phyloP scores from a whole-genome alignment of 148 eudicot genomes.

The Nyssa sinensis region DNA sequence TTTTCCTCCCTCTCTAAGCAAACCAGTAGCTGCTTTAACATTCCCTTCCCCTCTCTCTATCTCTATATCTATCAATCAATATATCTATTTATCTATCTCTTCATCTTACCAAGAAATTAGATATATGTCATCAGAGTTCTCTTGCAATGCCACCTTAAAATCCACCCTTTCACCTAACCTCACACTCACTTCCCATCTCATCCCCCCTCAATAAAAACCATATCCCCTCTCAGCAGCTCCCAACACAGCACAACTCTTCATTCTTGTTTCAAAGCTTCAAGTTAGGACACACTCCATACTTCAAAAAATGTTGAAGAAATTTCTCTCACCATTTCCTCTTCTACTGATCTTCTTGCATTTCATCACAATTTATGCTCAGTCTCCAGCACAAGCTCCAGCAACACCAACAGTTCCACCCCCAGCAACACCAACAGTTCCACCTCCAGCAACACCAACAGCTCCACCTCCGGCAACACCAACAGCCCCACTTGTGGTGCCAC shows the following conservation, averaged over 20 bases:
- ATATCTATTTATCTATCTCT: too few species aligned
- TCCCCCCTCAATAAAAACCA: neutral
- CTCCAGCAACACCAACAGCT: neutral
- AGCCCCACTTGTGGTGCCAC: too few species aligned
- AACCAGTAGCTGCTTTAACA: neutral
- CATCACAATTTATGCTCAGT: neutral
- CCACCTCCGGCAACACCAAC: neutral
- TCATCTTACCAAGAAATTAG: neutral
- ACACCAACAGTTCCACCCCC: too few species aligned
- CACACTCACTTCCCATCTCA: slow-evolving; percentile 6
- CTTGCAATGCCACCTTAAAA: neutral
- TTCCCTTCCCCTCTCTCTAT: too few species aligned
- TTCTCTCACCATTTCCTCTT: neutral
- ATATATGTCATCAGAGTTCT: neutral
- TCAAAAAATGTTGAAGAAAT: neutral
- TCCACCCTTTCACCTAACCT: neutral
- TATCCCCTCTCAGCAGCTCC: neutral
- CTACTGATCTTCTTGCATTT: neutral
- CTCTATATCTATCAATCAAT: neutral
- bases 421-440: neutral
- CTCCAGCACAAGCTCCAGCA: too few species aligned
- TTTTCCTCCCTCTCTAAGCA: slow-evolving; percentile 8
- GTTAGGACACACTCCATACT: neutral
- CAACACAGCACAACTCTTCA: neutral
- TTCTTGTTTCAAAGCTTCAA: neutral